Evolutionary conservation across 2,329 filamentous ascomycete species (phyloP), one percentile per base, ranked within the genome.

Genomic region (Phialophora chinensis): DNA sequence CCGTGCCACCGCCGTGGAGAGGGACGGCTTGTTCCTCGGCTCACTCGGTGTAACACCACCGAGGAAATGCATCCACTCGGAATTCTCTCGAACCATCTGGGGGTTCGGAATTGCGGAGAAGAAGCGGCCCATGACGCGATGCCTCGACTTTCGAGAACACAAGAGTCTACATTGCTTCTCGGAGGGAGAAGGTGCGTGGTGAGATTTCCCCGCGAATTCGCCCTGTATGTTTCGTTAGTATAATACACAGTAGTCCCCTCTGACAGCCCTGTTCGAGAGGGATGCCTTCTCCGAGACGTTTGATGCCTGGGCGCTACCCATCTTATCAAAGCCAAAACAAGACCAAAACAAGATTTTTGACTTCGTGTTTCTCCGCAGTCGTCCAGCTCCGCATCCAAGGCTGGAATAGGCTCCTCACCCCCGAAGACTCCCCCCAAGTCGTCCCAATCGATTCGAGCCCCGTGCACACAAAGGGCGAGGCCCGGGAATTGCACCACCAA

Each of bases 311-410:
- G 7, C 47, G 6, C 14, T 4, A n/a, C 25, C n/a, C 17, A 12
- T 50, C 38, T n/a, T 60, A 50, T 50, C 25, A 20, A 27, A 4
- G 31, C 33, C 49, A 23, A 29, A 52, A n/a, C 42, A 47, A 59
- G 27, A 38, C 38, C n/a, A 20, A n/a, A 42, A 42, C 17, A 44
- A 44, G 38, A 20, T n/a, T 44, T 60, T 52, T 14, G 17, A 5
- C 10, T 20, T 44, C 59, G 29, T 54, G 42, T 61, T 53, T 20
- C 59, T 38, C 59, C 44, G 33, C 27, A 50, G 23, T 52, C 23
- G n/a, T 7, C 7, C 31, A 10, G 31, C 31, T 31, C 31, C 17
- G 44, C 44, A 11, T 35, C 33, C 33, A 20, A n/a, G 44, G 17
- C 44, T 7, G 17, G 17, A 49, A 23, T 2, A 20, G 44, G 14